phyloP scores from a whole-genome alignment of 1,284 basidiomycete genomes.

The Trametes hirsuta region DNA sequence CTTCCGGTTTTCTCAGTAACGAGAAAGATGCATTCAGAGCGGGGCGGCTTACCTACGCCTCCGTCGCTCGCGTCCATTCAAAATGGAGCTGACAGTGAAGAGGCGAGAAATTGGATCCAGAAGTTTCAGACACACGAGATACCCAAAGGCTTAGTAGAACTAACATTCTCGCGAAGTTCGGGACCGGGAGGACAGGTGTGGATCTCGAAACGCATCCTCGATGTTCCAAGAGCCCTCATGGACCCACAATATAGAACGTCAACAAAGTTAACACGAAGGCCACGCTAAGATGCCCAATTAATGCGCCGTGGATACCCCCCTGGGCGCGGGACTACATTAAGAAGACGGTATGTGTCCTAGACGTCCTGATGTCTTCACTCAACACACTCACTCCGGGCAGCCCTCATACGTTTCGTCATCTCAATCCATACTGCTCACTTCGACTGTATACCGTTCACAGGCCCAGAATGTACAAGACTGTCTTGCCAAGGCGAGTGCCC shows the following conservation, averaged over 20 bases:
- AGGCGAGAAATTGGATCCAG: conserved; percentile 56
- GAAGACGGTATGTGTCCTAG: conserved; percentile 47
- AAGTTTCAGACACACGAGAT: conserved; percentile 48
- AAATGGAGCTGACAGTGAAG: conserved; percentile 43
- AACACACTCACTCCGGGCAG: conserved; percentile 39
- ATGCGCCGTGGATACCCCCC: conserved; percentile 65
- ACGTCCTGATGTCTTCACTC: not conserved
- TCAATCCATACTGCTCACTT: conserved; percentile 66
- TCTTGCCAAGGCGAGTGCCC: conserved; percentile 57
- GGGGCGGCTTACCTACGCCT: conserved; percentile 36
- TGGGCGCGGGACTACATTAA: conserved; percentile 62
- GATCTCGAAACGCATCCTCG: not conserved
- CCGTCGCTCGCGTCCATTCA: conserved; percentile 39
- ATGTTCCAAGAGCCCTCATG: not conserved
- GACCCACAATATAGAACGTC: conserved; percentile 57
- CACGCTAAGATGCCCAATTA: conserved; percentile 57
- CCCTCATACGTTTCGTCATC: conserved; percentile 68
- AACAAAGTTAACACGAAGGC: conserved; percentile 85
- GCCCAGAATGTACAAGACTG: conserved; percentile 74
- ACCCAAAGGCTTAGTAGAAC: conserved; percentile 53
- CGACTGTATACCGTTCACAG: conserved; percentile 71
- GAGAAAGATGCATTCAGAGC: conserved; percentile 6
- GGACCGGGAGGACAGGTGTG: conserved; percentile 79
- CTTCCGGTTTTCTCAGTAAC: not conserved
- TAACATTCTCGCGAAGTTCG: conserved; percentile 73